Evolutionary conservation across 2,329 filamentous ascomycete genomes (phyloP).

Genomic region (Gnomoniopsis smithogilvyi): DNA sequence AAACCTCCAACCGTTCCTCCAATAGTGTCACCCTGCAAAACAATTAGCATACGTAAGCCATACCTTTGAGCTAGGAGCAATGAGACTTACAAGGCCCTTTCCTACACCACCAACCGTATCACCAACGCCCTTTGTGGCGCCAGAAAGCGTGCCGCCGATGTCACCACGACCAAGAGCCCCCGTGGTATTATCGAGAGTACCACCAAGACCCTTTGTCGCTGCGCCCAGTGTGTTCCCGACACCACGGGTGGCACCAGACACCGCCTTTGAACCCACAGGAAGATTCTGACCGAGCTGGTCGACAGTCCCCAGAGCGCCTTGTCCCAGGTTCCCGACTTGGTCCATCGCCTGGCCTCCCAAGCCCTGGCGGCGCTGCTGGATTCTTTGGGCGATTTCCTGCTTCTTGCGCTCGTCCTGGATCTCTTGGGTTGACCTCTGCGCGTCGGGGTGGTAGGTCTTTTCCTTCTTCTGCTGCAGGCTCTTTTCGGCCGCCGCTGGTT

Average conservation of each 20-base stretch:
- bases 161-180: conserved; percentile 15
- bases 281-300: conserved; percentile 11
- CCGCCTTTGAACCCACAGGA: conserved; percentile 13
- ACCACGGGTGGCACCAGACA: conserved; percentile 12
- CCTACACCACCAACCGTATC: conserved; percentile 16
- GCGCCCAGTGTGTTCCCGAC: conserved; percentile 11
- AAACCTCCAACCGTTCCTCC: conserved; percentile 16
- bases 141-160: conserved; percentile 7
- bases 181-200: conserved; percentile 13
- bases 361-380: conserved; percentile 1
- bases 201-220: conserved; percentile 11
- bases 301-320: conserved; percentile 11
- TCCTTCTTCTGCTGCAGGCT: conserved; percentile 10
- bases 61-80: not conserved
- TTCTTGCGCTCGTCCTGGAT: conserved; percentile 12
- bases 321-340: conserved; percentile 6
- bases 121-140: conserved; percentile 11
- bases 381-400: conserved; percentile 5
- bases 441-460: conserved; percentile 15
- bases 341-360: conserved; percentile 5
- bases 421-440: conserved; percentile 9
- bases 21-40: conserved; percentile 14
- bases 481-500: not conserved
- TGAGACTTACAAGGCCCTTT: conserved; percentile 12
- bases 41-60: not conserved